Conservation (phyloP, 2,329 filamentous ascomycete species). For the Hypocreales sp. region DNA sequence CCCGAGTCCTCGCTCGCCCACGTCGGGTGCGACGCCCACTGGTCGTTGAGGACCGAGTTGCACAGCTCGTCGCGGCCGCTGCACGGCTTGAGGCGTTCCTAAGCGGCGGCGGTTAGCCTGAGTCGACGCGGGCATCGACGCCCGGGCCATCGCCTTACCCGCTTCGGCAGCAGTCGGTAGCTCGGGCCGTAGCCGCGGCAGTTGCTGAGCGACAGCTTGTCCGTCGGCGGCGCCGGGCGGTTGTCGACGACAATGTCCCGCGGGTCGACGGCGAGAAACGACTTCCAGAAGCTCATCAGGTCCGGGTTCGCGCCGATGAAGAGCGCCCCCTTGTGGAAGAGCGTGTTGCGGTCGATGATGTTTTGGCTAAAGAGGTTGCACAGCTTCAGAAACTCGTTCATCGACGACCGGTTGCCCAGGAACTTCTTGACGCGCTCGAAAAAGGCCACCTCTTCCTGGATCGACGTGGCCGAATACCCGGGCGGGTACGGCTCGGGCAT, state of each 20-base stretch:
- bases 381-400: conserved; percentile 93
- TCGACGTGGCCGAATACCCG: conserved; percentile 55
- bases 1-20: conserved; percentile 98
- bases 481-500: conserved; percentile 79
- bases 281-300: conserved; percentile 76
- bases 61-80: conserved; percentile 92
- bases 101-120: conserved; percentile 5
- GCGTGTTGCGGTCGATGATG: conserved; percentile 69
- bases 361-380: conserved; percentile 92
- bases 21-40: conserved; percentile 96
- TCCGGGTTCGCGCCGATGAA: conserved; percentile 86
- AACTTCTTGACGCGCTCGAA: conserved; percentile 96
- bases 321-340: conserved; percentile 66
- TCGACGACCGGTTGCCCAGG: conserved; percentile 79
- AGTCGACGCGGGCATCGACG: no score
- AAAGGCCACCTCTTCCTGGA: conserved; percentile 75
- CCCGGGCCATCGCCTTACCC: conserved; percentile 28
- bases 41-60: conserved; percentile 83
- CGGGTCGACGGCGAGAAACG: conserved; percentile 64
- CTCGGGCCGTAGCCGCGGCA: conserved; percentile 92
- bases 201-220: conserved; percentile 83
- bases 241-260: conserved; percentile 69
- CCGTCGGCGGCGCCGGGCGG: conserved; percentile 56
- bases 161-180: conserved; percentile 80
- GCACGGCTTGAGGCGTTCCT: conserved; percentile 80